A percentile compares a stretch with the other conserved stretches of the same genome.
phyloP scores from a whole-genome alignment of 345 rosid genomes.

The Brassica rapa region DNA sequence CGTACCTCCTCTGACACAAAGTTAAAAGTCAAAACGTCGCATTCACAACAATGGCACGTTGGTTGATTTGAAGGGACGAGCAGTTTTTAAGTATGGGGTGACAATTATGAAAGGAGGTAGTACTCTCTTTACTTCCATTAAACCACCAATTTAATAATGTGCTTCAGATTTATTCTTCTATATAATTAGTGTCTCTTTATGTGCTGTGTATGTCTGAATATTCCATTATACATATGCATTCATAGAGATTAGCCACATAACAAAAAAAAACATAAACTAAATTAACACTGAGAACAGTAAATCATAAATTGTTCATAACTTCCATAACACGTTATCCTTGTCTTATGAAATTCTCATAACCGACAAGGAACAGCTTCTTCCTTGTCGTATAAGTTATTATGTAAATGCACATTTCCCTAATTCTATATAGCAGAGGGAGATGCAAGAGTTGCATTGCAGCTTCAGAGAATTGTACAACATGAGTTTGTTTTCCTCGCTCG shows the following conservation, averaged over 20 bases:
- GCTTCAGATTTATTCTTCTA: neutral
- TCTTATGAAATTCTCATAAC: neutral
- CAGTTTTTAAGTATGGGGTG: neutral
- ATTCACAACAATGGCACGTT: neutral
- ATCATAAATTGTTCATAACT: neutral
- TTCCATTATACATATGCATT: too few species aligned
- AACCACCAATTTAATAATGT: neutral
- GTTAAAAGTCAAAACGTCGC: neutral
- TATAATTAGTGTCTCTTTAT: neutral
- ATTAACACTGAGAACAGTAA: neutral
- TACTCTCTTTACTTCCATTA: neutral
- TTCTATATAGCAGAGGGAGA: neutral
- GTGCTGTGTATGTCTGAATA: neutral
- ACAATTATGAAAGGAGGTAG: neutral
- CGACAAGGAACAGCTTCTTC: neutral
- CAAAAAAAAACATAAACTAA: neutral
- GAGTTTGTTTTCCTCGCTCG: slow-evolving; percentile 90
- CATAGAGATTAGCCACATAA: neutral
- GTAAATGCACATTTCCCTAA: neutral
- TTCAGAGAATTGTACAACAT: slow-evolving; percentile 83
- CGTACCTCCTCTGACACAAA: neutral
- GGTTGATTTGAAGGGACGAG: neutral
- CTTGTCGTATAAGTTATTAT: neutral
- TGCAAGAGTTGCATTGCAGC: slow-evolving; percentile 11
- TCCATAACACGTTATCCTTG: neutral